phyloP scores from a whole-genome alignment of 768 basidiomycete species.

The Serpula lacrymans region DNA sequence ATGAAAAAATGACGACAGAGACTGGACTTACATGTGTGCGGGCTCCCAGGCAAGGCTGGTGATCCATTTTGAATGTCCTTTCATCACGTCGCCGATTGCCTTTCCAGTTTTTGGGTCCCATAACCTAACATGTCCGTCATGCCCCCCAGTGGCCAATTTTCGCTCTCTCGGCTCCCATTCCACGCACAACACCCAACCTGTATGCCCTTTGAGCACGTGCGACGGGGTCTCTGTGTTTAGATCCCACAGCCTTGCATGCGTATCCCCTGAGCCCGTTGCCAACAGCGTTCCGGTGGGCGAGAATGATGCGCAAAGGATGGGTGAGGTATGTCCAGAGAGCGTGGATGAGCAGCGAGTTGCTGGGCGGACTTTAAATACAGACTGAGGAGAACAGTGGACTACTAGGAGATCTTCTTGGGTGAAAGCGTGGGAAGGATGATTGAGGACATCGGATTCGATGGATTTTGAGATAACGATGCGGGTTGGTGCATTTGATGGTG shows the following conservation, averaged over 20 bases:
- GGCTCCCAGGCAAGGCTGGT: conserved; percentile 96
- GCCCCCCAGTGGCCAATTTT: conserved; percentile 87
- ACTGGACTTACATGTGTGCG: conserved; percentile 70
- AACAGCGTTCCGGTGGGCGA: conserved; percentile 90
- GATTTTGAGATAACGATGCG: conserved; percentile 83
- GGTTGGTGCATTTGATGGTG: conserved; percentile 53
- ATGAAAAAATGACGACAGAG: conserved; percentile 1
- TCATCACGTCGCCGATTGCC: conserved; percentile 81
- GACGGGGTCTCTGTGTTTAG: conserved; percentile 90
- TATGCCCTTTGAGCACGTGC: conserved; percentile 82
- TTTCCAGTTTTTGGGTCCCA: conserved; percentile 96
- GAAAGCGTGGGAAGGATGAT: conserved; percentile 66
- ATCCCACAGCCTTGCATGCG: conserved; percentile 91
- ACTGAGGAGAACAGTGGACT: conserved; percentile 90
- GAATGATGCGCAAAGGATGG: conserved; percentile 93
- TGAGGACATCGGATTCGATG: conserved; percentile 76
- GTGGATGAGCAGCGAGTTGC: conserved; percentile 94
- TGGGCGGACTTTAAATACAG: conserved; percentile 90
- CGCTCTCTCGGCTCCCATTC: conserved; percentile 97
- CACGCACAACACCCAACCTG: conserved; percentile 94
- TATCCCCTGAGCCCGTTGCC: conserved; percentile 95
- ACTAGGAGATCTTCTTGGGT: conserved; percentile 86
- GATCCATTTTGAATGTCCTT: conserved; percentile 96
- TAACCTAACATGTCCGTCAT: conserved; percentile 88
- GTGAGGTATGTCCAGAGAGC: conserved; percentile 84